Base-by-base conservation (phyloP, 225 moss, liverwort and hornwort species). In the Climacium dendroides region DNA sequence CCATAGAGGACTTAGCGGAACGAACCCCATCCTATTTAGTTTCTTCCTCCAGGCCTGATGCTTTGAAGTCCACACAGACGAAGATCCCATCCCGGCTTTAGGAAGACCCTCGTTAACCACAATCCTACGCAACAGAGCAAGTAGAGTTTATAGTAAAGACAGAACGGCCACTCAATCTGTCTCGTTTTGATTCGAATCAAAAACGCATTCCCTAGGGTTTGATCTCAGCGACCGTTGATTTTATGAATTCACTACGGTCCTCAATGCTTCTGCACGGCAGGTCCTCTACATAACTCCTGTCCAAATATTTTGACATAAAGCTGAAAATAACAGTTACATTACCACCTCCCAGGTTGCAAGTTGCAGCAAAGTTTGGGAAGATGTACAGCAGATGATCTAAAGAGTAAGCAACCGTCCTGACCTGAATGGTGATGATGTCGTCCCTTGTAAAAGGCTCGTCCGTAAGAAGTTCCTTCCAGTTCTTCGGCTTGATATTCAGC, bases 381-480 rank as follows among this genome's bases (percentile, higher is more conserved):
- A 53, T 29, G n/a, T 35, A 15, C 45, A 45, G 28, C 30, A 79
- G 43, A 48, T 50, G 50, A 52, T 50, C 50, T 39, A 23, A 7
- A 80, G 54, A 85, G 62, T 78, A 61, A 52, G 61, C 37, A 86
- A 81, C 61, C 66, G n/a, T 74, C 81, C 83, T 87, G 79, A 99
- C 99, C 99, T 99, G 99, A 81, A 99, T 99, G 59, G 97, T 96
- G 30, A 99, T 99, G 62, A 99, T 81, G 82, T 99, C 99, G 23
- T 95, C 97, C 72, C 89, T 99, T 29, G 93, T 91, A 81, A 99
- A 96, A 72, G 97, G 88, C 86, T 99, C 97, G 83, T 99, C 97
- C 43, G 97, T 95, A 39, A 99, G 95, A 66, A 99, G 94, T 90
- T 99, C 99, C 90, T 94, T 99, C 99, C 99, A 99, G 85, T 94